These are phyloP conservation scores for Platismatia glauca DNA, from an alignment of 495 filamentous ascomycete genomes.

Conservation along the genomic window DNA sequence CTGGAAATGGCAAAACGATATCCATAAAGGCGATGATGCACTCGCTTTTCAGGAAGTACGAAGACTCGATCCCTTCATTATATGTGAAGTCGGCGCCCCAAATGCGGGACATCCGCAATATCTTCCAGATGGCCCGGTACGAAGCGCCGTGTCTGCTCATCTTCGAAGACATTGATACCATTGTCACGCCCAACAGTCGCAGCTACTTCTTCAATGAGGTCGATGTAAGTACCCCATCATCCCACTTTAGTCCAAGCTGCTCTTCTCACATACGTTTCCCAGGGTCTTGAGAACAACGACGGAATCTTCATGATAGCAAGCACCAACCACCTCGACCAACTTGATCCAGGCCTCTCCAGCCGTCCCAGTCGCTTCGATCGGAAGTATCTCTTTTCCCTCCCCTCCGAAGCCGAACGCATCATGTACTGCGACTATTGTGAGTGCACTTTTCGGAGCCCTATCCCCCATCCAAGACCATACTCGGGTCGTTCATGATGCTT, in stretches of 20 bases:
- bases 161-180: slow-evolving; percentile 59
- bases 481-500: too few relatives aligned
- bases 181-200: slow-evolving; percentile 43
- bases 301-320: slow-evolving; percentile 57
- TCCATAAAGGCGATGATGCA: slow-evolving; percentile 61
- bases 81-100: slow-evolving; percentile 43
- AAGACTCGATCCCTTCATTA: slow-evolving; percentile 36
- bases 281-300: slow-evolving; percentile 49
- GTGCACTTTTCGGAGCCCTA: too few relatives aligned
- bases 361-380: slow-evolving; percentile 57
- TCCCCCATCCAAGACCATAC: too few relatives aligned
- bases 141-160: slow-evolving; percentile 39
- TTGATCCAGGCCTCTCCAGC: slow-evolving; percentile 55
- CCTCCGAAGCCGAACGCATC: slow-evolving; percentile 42
- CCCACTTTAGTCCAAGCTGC: neutral
- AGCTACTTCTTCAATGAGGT: slow-evolving; percentile 65
- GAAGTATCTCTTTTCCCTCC: slow-evolving; percentile 55
- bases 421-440: slow-evolving; percentile 46
- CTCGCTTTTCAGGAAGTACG: slow-evolving; percentile 35
- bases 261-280: neutral
- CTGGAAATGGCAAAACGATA: slow-evolving; percentile 61
- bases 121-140: slow-evolving; percentile 43
- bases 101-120: slow-evolving; percentile 36
- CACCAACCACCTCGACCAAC: slow-evolving; percentile 51
- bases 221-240: slow-evolving; percentile 30